phyloP scores from a whole-genome alignment of 2,329 filamentous ascomycete species.

The Coleophoma crateriformis region DNA sequence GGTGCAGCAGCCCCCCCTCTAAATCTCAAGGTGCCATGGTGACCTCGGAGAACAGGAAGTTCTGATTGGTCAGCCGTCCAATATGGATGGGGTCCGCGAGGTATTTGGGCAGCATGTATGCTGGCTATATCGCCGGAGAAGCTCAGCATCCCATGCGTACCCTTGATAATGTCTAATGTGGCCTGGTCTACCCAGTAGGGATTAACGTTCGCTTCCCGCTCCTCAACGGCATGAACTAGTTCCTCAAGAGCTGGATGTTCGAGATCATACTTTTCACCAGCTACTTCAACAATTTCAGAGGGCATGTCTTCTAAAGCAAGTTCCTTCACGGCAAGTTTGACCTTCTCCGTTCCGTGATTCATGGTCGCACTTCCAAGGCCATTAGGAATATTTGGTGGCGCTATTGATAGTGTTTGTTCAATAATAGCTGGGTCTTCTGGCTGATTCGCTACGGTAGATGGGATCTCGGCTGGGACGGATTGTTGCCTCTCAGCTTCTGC shows the following conservation, averaged over 20 bases:
- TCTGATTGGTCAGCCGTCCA: neutral
- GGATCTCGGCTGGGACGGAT: neutral
- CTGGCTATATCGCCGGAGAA: neutral
- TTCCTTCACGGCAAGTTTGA: neutral
- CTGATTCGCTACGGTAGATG: neutral
- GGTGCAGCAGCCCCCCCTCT: neutral
- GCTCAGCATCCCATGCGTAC: constrained; percentile 2
- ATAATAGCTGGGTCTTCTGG: neutral
- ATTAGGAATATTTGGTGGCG: neutral
- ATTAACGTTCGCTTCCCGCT: neutral
- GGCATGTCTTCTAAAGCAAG: neutral
- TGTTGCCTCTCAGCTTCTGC: neutral
- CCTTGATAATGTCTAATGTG: neutral
- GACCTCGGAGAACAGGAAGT: neutral
- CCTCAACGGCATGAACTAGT: neutral
- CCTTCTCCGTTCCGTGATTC: constrained; percentile 2
- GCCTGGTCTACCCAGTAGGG: constrained; percentile 5
- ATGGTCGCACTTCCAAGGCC: constrained; percentile 5
- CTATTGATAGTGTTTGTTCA: neutral
- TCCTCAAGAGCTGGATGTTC: constrained; percentile 5
- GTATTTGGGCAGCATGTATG: neutral
- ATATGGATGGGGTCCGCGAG: neutral
- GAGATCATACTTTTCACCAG: constrained; percentile 2
- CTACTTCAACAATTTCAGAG: constrained; percentile 1
- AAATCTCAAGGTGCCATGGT: neutral